Percentiles rank a stretch among this genome's conserved stretches.
These are phyloP conservation scores for Tetrahymena thermophila DNA, from an alignment of 73 alveolate genomes.

Conservation along the genomic window DNA sequence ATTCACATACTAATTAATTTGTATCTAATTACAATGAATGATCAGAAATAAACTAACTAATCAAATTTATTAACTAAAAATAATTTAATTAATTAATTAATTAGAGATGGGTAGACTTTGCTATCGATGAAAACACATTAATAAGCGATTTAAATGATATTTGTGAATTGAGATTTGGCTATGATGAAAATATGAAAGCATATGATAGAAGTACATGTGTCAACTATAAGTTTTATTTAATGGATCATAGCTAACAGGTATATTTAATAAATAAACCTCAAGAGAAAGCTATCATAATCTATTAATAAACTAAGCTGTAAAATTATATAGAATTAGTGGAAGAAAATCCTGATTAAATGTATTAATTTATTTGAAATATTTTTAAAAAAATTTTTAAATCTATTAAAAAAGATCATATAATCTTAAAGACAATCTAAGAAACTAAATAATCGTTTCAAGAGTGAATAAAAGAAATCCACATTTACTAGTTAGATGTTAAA, in stretches of 20 bases:
- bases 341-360: background rate
- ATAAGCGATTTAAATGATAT: background rate
- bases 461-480: background rate
- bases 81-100: background rate
- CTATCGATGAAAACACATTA: background rate
- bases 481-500: background rate
- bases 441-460: background rate
- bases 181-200: background rate
- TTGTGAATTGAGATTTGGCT: background rate
- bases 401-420: background rate
- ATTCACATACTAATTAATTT: no score
- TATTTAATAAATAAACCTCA: background rate
- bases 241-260: background rate
- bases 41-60: background rate
- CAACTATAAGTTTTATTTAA: background rate
- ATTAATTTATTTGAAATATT: background rate
- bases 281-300: background rate
- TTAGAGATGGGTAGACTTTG: background rate
- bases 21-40: no score
- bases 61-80: background rate
- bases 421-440: background rate
- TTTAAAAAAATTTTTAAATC: background rate
- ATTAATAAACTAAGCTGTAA: background rate
- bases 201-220: background rate
- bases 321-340: background rate